Conservation (phyloP, 306 rosid species). For the Purshia tridentata region DNA sequence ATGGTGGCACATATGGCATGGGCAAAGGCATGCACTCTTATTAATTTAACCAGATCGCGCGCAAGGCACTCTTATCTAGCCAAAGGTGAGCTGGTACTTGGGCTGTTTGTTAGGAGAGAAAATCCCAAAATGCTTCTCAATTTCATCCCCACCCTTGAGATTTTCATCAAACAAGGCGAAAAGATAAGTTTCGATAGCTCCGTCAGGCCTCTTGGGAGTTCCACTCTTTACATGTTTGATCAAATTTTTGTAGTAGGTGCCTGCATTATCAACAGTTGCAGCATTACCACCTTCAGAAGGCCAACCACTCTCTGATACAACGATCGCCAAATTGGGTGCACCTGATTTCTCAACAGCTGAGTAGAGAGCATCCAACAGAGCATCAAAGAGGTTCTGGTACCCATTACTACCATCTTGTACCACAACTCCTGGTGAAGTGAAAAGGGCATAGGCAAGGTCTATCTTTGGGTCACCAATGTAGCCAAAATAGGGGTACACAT, state of each 20-base stretch:
- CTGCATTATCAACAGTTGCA: slow-evolving; percentile 38
- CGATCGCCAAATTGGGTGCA: slow-evolving; percentile 32
- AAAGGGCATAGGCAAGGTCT: slow-evolving; percentile 44
- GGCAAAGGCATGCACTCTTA: too few relatives aligned
- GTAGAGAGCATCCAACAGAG: slow-evolving; percentile 48
- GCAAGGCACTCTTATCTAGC: slow-evolving; percentile 18
- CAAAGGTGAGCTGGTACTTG: slow-evolving; percentile 26
- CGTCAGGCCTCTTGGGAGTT: slow-evolving; percentile 42
- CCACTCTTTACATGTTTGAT: slow-evolving; percentile 43
- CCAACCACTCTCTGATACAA: slow-evolving; percentile 76
- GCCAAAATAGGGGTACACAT: slow-evolving; percentile 56
- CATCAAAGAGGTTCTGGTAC: slow-evolving; percentile 44
- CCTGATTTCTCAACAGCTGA: slow-evolving; percentile 54
- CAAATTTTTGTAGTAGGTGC: slow-evolving; percentile 43
- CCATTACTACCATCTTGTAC: slow-evolving; percentile 22
- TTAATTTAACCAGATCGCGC: too few relatives aligned
- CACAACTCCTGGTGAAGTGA: slow-evolving; percentile 33
- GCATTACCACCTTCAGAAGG: slow-evolving; percentile 46
- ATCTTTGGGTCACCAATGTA: not conserved
- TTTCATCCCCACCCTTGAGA: slow-evolving; percentile 11
- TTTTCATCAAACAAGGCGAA: slow-evolving; percentile 40
- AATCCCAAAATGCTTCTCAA: too few relatives aligned
- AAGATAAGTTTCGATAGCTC: slow-evolving; percentile 30
- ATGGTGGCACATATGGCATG: too few relatives aligned
- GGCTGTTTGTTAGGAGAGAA: slow-evolving; percentile 28